Evolutionary conservation across 169 alveolate species (phyloP).

Genomic region (Cryptosporidium baileyi): DNA sequence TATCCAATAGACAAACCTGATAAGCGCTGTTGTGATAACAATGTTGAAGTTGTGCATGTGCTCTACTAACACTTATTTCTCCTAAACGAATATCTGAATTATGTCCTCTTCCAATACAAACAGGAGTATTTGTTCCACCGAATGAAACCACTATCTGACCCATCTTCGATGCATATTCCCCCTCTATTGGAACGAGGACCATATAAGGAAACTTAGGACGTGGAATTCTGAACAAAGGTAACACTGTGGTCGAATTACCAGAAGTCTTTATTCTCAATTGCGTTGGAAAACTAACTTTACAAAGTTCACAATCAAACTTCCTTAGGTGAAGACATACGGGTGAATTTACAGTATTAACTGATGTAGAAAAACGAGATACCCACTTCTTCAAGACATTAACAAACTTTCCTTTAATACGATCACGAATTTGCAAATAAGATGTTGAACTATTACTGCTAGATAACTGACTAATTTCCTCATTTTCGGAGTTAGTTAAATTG

Average conservation of each 20-base stretch:
- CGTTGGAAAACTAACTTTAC: slow-evolving; percentile 52
- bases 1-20: slow-evolving; percentile 31
- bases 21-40: not conserved
- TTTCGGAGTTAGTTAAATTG: not conserved
- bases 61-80: slow-evolving; percentile 84
- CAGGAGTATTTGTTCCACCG: slow-evolving; percentile 29
- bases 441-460: not conserved
- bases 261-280: not conserved
- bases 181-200: slow-evolving; percentile 61
- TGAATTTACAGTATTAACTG: not conserved
- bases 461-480: not conserved
- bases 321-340: slow-evolving; percentile 50
- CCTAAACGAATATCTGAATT: slow-evolving; percentile 82
- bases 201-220: slow-evolving; percentile 59
- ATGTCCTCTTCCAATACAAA: slow-evolving; percentile 83
- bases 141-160: slow-evolving; percentile 59
- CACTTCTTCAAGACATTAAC: not conserved
- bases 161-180: slow-evolving; percentile 39
- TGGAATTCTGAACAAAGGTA: slow-evolving; percentile 60
- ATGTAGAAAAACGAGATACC: not conserved
- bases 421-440: not conserved
- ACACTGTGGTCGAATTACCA: not conserved
- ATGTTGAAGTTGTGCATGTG: slow-evolving; percentile 74
- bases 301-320: slow-evolving; percentile 64
- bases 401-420: slow-evolving; percentile 9